Base-by-base conservation (phyloP, 208 protist species). In the Borovskyia barvae region DNA sequence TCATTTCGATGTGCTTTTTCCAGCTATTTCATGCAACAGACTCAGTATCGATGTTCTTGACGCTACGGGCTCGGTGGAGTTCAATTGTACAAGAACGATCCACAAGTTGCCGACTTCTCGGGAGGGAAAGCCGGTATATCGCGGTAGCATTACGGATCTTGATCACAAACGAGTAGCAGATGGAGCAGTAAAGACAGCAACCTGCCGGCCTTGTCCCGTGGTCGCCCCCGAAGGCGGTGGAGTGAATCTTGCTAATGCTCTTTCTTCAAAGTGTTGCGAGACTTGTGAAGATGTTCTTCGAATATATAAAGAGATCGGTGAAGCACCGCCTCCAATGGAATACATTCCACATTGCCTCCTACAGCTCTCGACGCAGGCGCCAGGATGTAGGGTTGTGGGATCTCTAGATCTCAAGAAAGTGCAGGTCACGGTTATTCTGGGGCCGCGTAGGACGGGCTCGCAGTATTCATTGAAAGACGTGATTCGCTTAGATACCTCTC, bases 1-100 rank as follows among this genome's bases (percentile, higher is more conserved):
- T 9, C 74, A 96, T 47, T 68, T 96, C 17, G 83, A 96, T 43
- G 77, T 96, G 17, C 71, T 70, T 22, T 94, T 96, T 47, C 85
- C 85, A 0, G 48, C 45, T 17, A 61, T 87, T 5, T 43, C 40
- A 1, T 96, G 90, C 50, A 53, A 93, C 53, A 64, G 72, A 15
- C 56, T 94, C n/a, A 89, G 69, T 30, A 39, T 96, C 4, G 83
- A 92, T 59, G 55, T 85, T 9, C 48, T 90, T 20, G 90, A 96
- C 56, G 73, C 68, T 6, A 73, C 66, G 22, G 87, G 77, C 11
- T 71, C 64, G 24, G 53, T 42, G n/a, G 66, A 62, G 11, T 66
- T 87, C 35, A 85, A 92, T 61, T 66, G 84, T 19, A 76, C 72
- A n/a, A 70, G 66, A 4, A 75, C 60, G 19, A 8, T 94, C 9